Conservation (phyloP, 2,329 filamentous ascomycete genomes). For the Truncatella angustata region DNA sequence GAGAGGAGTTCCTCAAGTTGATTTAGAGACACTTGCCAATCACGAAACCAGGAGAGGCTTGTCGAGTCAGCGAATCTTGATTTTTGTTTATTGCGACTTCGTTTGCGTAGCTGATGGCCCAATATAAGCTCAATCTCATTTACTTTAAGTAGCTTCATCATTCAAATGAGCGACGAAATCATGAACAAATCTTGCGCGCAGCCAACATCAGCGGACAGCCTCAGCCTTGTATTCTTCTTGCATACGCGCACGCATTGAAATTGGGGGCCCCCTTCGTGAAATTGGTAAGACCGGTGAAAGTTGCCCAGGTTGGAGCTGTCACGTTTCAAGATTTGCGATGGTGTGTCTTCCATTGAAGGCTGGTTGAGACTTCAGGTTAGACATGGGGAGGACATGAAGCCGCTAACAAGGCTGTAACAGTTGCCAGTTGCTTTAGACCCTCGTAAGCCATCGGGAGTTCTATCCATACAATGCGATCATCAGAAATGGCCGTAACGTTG, state of each 20-base stretch:
- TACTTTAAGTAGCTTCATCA: background rate
- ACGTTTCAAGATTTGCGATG: constrained; percentile 5
- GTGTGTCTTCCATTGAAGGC: no score
- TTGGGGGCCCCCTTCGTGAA: no score
- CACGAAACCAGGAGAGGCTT: background rate
- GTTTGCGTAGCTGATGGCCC: background rate
- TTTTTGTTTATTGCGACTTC: background rate
- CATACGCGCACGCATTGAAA: no score
- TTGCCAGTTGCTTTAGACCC: background rate
- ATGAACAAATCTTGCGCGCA: background rate
- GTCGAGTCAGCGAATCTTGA: background rate
- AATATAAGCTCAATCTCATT: background rate
- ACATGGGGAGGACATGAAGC: background rate
- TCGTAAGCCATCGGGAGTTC: background rate
- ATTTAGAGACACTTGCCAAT: background rate
- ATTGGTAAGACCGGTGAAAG: background rate
- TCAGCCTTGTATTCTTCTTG: no score
- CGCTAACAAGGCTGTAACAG: background rate
- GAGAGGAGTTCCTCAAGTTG: constrained; percentile 7
- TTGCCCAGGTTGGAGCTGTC: background rate
- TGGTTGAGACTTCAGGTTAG: background rate
- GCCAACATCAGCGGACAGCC: no score
- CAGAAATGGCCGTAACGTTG: background rate
- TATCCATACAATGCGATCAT: background rate
- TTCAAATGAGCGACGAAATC: background rate